Evolutionary conservation across 192 early-diverging fungal species (phyloP).

Genomic region (Coemansia sp.): DNA sequence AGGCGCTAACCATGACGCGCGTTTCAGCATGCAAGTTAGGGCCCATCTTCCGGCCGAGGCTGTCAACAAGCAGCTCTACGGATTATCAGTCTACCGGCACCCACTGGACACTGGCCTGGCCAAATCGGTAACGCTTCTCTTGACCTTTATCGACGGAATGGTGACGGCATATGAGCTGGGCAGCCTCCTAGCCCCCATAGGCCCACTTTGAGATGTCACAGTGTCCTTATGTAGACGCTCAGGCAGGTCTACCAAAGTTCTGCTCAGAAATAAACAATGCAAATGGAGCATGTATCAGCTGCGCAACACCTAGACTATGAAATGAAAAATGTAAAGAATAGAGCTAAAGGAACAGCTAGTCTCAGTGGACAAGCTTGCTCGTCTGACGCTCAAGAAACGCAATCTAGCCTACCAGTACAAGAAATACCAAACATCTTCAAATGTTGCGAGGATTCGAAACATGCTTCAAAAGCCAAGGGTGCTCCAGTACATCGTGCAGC

Average conservation of each 20-base stretch:
- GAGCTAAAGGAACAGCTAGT: too few species aligned
- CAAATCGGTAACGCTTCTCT: slow-evolving; percentile 7
- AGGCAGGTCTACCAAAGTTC: too few species aligned
- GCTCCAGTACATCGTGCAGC: slow-evolving; percentile 68
- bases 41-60: slow-evolving; percentile 12
- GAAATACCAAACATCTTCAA: not conserved
- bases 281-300: too few species aligned
- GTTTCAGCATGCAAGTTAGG: slow-evolving; percentile 9
- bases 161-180: slow-evolving; percentile 28
- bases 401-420: too few species aligned
- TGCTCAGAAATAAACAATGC: too few species aligned
- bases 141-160: slow-evolving; percentile 21
- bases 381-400: too few species aligned
- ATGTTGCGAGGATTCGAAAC: slow-evolving; percentile 16
- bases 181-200: not conserved
- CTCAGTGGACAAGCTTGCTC: too few species aligned
- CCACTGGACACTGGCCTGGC: slow-evolving; percentile 5
- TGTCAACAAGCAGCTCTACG: slow-evolving; percentile 23
- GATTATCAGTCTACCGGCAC: slow-evolving; percentile 21
- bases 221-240: too few species aligned
- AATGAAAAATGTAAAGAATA: too few species aligned
- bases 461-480: slow-evolving; percentile 67
- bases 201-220: too few species aligned
- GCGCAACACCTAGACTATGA: too few species aligned
- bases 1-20: not conserved